Conservation (phyloP, 2,329 filamentous ascomycete genomes). For the Nothophaeocryptopus gaeumannii region DNA sequence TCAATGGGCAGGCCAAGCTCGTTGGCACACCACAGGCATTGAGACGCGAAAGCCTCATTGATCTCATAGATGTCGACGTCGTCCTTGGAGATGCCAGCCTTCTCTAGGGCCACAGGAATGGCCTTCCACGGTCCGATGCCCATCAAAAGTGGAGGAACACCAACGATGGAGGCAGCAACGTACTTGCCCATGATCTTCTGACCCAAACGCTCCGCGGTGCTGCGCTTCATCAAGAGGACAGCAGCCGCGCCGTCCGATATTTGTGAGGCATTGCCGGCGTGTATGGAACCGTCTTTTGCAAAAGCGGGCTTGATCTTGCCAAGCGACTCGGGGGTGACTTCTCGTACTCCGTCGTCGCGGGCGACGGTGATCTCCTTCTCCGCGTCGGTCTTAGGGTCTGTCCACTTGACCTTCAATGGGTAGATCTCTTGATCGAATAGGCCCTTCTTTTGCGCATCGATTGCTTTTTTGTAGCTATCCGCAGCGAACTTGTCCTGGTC, state of each 20-base stretch:
- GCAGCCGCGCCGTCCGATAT: slow-evolving; percentile 95
- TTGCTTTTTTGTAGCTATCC: slow-evolving; percentile 85
- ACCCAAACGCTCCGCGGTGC: slow-evolving; percentile 80
- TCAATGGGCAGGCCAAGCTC: slow-evolving; percentile 76
- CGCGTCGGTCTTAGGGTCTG: slow-evolving; percentile 87
- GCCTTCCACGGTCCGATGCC: slow-evolving; percentile 93
- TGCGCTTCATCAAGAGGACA: slow-evolving; percentile 92
- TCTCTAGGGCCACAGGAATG: slow-evolving; percentile 85
- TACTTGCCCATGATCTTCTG: slow-evolving; percentile 92
- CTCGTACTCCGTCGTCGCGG: slow-evolving; percentile 82
- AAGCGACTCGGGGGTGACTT: slow-evolving; percentile 83
- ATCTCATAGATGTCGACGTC: slow-evolving; percentile 98
- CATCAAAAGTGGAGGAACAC: slow-evolving; percentile 92
- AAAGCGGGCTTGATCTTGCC: slow-evolving; percentile 88
- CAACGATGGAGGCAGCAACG: slow-evolving; percentile 78
- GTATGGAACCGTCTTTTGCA: slow-evolving; percentile 85
- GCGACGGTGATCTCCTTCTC: slow-evolving; percentile 77
- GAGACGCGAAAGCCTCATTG: slow-evolving; percentile 96
- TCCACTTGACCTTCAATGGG: slow-evolving; percentile 80
- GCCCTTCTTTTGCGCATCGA: slow-evolving; percentile 79
- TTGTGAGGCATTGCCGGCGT: slow-evolving; percentile 93
- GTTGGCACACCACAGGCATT: slow-evolving; percentile 90
- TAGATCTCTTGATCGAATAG: slow-evolving; percentile 90
- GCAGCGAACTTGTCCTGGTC: slow-evolving; percentile 92
- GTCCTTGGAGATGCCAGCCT: slow-evolving; percentile 79